phyloP scores from a whole-genome alignment of 176 grass and related monocot species.

The Oryza meyeriana region DNA sequence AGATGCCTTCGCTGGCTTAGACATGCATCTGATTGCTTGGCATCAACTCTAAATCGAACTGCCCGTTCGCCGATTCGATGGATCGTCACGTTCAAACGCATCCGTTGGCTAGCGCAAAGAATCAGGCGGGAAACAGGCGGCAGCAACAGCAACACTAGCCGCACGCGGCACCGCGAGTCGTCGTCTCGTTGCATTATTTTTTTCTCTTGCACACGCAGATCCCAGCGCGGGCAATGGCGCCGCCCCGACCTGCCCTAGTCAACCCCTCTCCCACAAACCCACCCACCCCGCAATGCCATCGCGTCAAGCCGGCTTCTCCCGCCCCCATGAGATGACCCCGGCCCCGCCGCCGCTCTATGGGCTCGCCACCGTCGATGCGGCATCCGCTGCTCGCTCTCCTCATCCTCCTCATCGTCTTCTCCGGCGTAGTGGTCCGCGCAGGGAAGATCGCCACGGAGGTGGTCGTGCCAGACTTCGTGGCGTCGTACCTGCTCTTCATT shows the following conservation, averaged over 20 bases:
- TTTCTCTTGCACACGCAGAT: conserved; percentile 2
- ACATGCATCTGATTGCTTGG: background rate
- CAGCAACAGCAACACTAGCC: background rate
- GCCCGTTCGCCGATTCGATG: background rate
- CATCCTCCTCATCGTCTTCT: background rate
- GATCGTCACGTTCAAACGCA: conserved; percentile 17
- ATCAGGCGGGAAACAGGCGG: background rate
- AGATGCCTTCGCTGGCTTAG: no score
- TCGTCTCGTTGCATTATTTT: conserved; percentile 23
- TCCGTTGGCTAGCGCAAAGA: background rate
- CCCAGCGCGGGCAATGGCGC: conserved; percentile 35
- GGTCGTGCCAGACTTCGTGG: conserved; percentile 41
- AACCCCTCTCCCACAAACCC: conserved; percentile 28
- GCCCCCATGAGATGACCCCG: conserved; percentile 28
- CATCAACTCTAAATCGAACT: background rate
- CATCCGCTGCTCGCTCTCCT: background rate
- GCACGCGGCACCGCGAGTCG: conserved; percentile 16
- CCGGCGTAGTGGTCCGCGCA: background rate
- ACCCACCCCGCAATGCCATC: conserved; percentile 23
- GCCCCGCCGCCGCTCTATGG: conserved; percentile 23
- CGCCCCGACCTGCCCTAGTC: conserved; percentile 1
- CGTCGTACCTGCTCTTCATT: conserved; percentile 53
- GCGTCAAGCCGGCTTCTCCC: conserved; percentile 19
- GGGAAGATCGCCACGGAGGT: conserved; percentile 39
- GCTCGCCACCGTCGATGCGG: conserved; percentile 36